These are phyloP conservation scores for Zanthoxylum bungeanum DNA, from an alignment of 345 rosid species.

Conservation along the genomic window DNA sequence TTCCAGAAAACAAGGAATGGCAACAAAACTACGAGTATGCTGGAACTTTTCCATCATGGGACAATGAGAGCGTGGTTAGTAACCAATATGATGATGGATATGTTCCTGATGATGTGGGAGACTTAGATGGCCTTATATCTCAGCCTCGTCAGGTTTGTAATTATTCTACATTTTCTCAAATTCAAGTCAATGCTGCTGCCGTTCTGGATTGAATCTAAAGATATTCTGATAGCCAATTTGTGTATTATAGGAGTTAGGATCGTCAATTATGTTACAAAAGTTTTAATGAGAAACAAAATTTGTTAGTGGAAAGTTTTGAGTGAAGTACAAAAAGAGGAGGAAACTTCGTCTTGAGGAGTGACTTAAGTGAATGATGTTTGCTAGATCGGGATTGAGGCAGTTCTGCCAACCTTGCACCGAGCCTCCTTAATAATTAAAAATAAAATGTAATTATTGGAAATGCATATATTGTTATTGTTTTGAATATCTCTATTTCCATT, in stretches of 20 bases:
- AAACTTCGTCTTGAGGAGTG: not conserved
- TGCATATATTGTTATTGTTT: not conserved
- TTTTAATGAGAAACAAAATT: not conserved
- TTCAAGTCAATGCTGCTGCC: constrained; percentile 3
- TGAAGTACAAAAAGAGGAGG: not conserved
- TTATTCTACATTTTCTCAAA: not conserved
- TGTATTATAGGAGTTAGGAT: not conserved
- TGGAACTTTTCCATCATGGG: not conserved
- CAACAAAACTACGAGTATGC: not conserved
- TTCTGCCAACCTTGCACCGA: not conserved
- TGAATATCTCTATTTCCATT: not conserved
- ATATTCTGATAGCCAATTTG: not conserved
- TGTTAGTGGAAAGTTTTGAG: not conserved
- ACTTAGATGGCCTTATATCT: not conserved
- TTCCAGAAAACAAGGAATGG: not conserved
- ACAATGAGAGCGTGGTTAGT: not conserved
- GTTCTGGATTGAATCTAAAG: not conserved
- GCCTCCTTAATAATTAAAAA: not conserved
- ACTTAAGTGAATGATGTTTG: not conserved
- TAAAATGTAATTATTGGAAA: not conserved
- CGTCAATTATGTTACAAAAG: not conserved
- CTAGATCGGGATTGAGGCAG: not conserved
- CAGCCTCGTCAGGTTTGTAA: not conserved
- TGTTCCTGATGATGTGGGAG: not conserved
- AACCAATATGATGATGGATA: not conserved